A percentile compares a stretch with the other conserved stretches of the same genome.
Evolutionary conservation across 192 early-diverging fungal species (phyloP).

Genomic region (Spizellomyces punctatus): DNA sequence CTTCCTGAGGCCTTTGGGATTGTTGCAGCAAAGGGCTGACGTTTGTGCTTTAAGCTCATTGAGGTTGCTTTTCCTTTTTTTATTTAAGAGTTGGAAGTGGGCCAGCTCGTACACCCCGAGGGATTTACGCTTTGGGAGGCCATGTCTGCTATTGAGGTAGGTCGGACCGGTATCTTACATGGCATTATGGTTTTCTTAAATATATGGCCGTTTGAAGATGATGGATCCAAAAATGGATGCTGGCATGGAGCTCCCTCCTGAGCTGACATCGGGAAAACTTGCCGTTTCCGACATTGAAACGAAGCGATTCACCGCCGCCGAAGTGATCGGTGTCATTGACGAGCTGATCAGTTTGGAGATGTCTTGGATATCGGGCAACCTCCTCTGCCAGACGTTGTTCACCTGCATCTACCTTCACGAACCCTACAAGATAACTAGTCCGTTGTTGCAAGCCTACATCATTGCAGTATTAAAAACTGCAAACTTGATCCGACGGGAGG

Average conservation of each 20-base stretch:
- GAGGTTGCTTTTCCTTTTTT: background rate
- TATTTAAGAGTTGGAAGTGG: slow-evolving; percentile 12
- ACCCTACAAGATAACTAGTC: background rate
- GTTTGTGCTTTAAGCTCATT: too few relatives aligned
- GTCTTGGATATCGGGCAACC: slow-evolving; percentile 28
- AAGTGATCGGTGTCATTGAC: slow-evolving; percentile 34
- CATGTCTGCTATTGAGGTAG: slow-evolving; percentile 34
- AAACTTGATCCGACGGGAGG: slow-evolving; percentile 3
- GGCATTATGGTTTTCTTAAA: background rate
- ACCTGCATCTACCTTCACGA: slow-evolving; percentile 33
- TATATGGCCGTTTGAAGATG: slow-evolving; percentile 9
- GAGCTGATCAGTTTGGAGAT: slow-evolving; percentile 19
- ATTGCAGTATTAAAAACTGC: slow-evolving; percentile 12
- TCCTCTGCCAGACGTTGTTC: slow-evolving; percentile 32
- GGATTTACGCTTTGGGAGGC: slow-evolving; percentile 30
- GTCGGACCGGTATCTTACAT: background rate
- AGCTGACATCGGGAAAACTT: background rate
- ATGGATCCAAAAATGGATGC: slow-evolving; percentile 46
- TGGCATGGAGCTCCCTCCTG: slow-evolving; percentile 26
- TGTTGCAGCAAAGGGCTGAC: background rate
- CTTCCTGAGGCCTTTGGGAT: background rate
- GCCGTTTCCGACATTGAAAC: slow-evolving; percentile 11
- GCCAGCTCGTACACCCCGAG: slow-evolving; percentile 13
- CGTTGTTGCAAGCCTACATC: slow-evolving; percentile 15
- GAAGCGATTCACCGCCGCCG: slow-evolving; percentile 4